Percentiles rank a stretch among this genome's conserved stretches.
Conservation (phyloP, 805 yeast species). For the Wickerhamiella kurtzmanii region DNA sequence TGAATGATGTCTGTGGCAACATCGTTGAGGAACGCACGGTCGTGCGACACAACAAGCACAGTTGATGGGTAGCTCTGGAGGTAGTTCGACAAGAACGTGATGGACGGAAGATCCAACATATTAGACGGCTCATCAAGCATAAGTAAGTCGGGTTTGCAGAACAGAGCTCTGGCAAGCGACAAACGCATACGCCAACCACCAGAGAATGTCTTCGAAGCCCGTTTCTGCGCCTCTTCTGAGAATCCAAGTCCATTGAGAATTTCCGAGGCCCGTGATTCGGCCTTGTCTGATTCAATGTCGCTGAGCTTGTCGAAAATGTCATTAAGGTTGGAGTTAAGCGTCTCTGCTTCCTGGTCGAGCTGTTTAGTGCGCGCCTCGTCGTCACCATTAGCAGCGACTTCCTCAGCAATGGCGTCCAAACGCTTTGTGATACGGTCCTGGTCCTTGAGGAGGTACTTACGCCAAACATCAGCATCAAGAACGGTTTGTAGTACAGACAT, state of each 20-base stretch:
- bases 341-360: constrained; percentile 81
- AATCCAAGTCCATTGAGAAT: constrained; percentile 89
- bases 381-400: constrained; percentile 46
- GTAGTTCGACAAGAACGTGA: constrained; percentile 83
- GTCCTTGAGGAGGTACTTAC: constrained; percentile 73
- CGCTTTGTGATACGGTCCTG: constrained; percentile 51
- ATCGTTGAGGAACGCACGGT: constrained; percentile 90
- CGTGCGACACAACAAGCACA: constrained; percentile 92
- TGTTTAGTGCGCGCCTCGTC: constrained; percentile 43
- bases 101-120: constrained; percentile 99
- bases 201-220: constrained; percentile 80
- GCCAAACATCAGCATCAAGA: constrained; percentile 99
- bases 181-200: constrained; percentile 99
- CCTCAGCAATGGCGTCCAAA: constrained; percentile 55
- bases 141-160: constrained; percentile 89
- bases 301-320: constrained; percentile 69
- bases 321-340: constrained; percentile 61
- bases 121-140: constrained; percentile 97
- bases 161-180: constrained; percentile 93
- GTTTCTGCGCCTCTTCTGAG: constrained; percentile 68
- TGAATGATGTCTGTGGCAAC: constrained; percentile 97
- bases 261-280: constrained; percentile 93
- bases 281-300: constrained; percentile 95
- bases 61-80: constrained; percentile 85
- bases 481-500: constrained; percentile 85